Evolutionary conservation across 306 rosid species (phyloP).

Genomic region (Canavalia ensiformis): DNA sequence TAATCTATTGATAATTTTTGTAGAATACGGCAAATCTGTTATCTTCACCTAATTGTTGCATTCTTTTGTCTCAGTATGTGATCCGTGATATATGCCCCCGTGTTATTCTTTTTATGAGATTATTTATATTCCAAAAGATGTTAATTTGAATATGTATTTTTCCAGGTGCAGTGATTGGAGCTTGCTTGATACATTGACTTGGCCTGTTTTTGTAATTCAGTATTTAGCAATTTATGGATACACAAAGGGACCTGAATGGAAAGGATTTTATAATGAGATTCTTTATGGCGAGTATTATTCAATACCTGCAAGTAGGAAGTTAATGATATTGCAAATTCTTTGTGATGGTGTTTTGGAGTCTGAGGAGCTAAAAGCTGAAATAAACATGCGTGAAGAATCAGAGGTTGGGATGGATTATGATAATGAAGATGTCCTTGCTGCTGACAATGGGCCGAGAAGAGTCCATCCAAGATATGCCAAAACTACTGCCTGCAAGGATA

Average conservation of each 20-base stretch:
- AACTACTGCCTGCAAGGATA: slow-evolving; percentile 79
- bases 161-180: slow-evolving; percentile 84
- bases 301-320: slow-evolving; percentile 73
- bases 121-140: not conserved
- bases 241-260: slow-evolving; percentile 74
- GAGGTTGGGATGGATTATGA: slow-evolving; percentile 78
- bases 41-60: slow-evolving; percentile 8
- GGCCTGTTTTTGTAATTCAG: slow-evolving; percentile 87
- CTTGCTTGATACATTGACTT: slow-evolving; percentile 86
- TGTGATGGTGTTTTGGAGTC: slow-evolving; percentile 79
- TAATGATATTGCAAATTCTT: slow-evolving; percentile 77
- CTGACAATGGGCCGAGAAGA: slow-evolving; percentile 67
- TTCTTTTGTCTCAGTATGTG: slow-evolving; percentile 1
- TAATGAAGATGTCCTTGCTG: slow-evolving; percentile 59
- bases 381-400: slow-evolving; percentile 72
- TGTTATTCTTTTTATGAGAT: slow-evolving; percentile 9
- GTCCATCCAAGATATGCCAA: slow-evolving; percentile 82
- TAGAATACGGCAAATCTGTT: not conserved
- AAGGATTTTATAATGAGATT: slow-evolving; percentile 73
- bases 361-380: slow-evolving; percentile 80
- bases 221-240: slow-evolving; percentile 78
- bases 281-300: slow-evolving; percentile 74
- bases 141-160: slow-evolving; percentile 20
- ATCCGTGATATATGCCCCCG: not conserved
- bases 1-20: not conserved